Evolutionary conservation across 2,329 filamentous ascomycete species (phyloP), one percentile per base, ranked within the genome.

Genomic region (Aspergillus neoniger): DNA sequence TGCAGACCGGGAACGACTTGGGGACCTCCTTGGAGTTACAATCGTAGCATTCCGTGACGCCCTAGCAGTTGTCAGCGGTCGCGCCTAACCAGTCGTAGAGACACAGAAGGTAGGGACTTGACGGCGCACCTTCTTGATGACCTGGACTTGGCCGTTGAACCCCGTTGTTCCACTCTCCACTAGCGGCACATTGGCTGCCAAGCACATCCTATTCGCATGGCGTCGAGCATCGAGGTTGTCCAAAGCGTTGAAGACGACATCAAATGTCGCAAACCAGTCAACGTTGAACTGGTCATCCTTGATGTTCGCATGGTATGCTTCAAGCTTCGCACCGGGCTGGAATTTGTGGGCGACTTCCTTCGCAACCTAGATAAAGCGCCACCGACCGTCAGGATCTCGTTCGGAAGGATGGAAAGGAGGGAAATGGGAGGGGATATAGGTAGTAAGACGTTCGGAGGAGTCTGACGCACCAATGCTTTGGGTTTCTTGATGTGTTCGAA

Each of bases 401-500:
- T 17, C 54, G 17, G 51, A 47, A 48, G 21, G 43, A 21, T 23
- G 28, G 15, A 30, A 55, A 57, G 28, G 49, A 44, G n/a, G 44
- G 36, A 30, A 49, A 41, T 44, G 47, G 57, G 47, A 56, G 51
- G 58, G 19, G 43, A 36, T 23, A 47, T 23, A 47, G 51, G 47
- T 41, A 62, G 43, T 61, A 61, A 57, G 58, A 55, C 59, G 55
- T 59, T 51, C 47, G 51, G 50, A 43, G 64, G 49, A 38, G 44
- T 39, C 44, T 23, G 61, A 79, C 86, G 65, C 82, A 95, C 93
- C 79, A 96, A 79, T 55, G 95, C 93, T 75, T 99, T 99, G 1
- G 94, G 87, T 76, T 96, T 96, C 78, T 97, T 98, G 78, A 99
- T 98, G 73, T 99, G 95, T 75, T 98, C 93, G 70, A 94, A 90